Conservation (phyloP, 345 rosid genomes). For the Sonneratia caseolaris region DNA sequence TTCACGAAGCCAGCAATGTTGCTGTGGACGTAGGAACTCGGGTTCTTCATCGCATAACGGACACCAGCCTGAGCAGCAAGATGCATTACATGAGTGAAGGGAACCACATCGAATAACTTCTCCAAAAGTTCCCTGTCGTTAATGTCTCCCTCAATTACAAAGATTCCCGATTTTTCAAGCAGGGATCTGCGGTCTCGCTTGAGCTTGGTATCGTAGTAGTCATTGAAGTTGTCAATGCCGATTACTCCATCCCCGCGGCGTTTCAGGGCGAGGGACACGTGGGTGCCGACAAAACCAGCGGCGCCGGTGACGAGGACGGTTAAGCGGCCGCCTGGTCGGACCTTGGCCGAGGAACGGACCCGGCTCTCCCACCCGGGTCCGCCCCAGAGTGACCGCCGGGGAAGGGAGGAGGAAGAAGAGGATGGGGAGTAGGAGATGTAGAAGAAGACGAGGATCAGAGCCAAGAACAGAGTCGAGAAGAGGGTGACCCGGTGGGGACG, state of each 20-base stretch:
- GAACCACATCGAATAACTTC: constrained; percentile 44
- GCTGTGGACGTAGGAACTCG: constrained; percentile 50
- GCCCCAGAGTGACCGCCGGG: constrained; percentile 22
- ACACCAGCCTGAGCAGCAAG: constrained; percentile 66
- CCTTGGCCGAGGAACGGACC: constrained; percentile 39
- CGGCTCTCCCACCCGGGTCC: constrained; percentile 43
- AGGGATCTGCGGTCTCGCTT: constrained; percentile 45
- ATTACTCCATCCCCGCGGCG: no score
- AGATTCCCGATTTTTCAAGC: constrained; percentile 43
- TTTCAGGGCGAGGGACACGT: no score
- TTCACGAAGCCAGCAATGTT: constrained; percentile 60
- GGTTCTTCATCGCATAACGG: constrained; percentile 58
- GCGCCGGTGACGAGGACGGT: constrained; percentile 72
- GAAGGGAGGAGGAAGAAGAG: constrained; percentile 31
- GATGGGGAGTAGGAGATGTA: constrained; percentile 18
- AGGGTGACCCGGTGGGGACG: constrained; percentile 42
- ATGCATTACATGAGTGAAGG: constrained; percentile 56
- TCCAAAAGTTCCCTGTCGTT: constrained; percentile 36
- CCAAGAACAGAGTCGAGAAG: constrained; percentile 37
- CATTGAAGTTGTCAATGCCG: background rate
- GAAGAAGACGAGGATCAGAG: constrained; percentile 31
- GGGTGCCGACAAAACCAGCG: constrained; percentile 61
- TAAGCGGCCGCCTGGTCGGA: constrained; percentile 26
- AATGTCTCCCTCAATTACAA: constrained; percentile 51
- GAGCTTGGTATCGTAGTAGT: constrained; percentile 45